These are phyloP conservation scores for Botrytis hyacinthi DNA, from an alignment of 2,329 filamentous ascomycete species.

Conservation along the genomic window DNA sequence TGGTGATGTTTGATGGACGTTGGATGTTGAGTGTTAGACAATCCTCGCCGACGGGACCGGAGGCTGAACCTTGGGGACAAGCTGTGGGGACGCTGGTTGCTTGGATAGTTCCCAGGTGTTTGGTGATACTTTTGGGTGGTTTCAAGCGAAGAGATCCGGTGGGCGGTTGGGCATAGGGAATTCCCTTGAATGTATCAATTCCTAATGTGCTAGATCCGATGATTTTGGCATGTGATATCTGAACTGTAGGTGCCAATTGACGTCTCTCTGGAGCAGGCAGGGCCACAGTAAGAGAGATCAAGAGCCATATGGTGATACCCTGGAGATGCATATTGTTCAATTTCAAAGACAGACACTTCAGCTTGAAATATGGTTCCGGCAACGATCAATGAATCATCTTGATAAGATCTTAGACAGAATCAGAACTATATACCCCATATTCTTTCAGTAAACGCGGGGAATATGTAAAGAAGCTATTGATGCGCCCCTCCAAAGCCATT, in stretches of 20 bases:
- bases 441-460: not conserved
- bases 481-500: not conserved
- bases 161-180: conserved; percentile 46
- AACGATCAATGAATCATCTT: not conserved
- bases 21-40: conserved; percentile 42
- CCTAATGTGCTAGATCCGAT: not conserved
- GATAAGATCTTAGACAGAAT: too few relatives aligned
- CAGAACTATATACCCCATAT: not conserved
- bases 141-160: conserved; percentile 45
- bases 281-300: not conserved
- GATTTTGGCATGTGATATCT: conserved; percentile 7
- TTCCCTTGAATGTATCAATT: conserved; percentile 24
- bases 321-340: not conserved
- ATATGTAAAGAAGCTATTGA: not conserved
- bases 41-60: conserved; percentile 34
- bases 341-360: not conserved
- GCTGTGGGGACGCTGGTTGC: conserved; percentile 35
- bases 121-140: conserved; percentile 37
- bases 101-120: conserved; percentile 27
- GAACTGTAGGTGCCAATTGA: not conserved
- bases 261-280: not conserved
- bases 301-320: not conserved
- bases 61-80: conserved; percentile 39
- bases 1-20: conserved; percentile 41
- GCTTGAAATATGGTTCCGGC: not conserved